A percentile compares a stretch with the other conserved stretches of the same genome.
Conservation (phyloP, 176 grass and related monocot genomes). For the Tuctoria greenei region DNA sequence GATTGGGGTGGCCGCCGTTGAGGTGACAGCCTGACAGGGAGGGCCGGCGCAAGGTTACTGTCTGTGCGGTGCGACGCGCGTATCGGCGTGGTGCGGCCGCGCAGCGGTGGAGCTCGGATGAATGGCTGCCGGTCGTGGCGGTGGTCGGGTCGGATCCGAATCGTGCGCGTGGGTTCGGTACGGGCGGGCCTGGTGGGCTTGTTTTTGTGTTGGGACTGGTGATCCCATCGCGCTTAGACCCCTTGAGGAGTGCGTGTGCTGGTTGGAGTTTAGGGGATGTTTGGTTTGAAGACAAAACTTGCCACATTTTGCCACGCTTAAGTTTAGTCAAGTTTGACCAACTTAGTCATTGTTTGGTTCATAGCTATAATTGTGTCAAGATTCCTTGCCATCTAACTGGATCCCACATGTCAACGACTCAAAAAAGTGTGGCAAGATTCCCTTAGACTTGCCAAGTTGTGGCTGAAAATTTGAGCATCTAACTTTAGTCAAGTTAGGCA, state of each 20-base stretch:
- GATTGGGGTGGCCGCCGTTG: not conserved
- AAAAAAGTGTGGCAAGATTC: too few relatives aligned
- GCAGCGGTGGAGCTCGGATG: not conserved
- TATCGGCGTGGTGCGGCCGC: not conserved
- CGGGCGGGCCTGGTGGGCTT: not conserved
- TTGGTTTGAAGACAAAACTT: too few relatives aligned
- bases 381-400: too few relatives aligned
- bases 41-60: not conserved
- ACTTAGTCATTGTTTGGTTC: too few relatives aligned
- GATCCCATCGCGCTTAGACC: not conserved
- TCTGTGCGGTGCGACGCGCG: not conserved
- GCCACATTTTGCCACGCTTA: too few relatives aligned
- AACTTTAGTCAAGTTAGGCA: too few relatives aligned
- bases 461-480: too few relatives aligned
- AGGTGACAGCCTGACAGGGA: not conserved
- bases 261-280: not conserved
- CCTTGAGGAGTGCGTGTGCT: too few relatives aligned
- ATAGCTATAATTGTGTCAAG: too few relatives aligned
- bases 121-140: not conserved
- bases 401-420: too few relatives aligned
- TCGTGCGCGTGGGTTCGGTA: not conserved
- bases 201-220: not conserved
- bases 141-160: slow-evolving; percentile 15
- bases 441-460: too few relatives aligned
- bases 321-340: too few relatives aligned